Evolutionary conservation across 1,284 basidiomycete genomes (phyloP), one percentile per base, ranked within the genome.

Genomic region (Entoloma clypeatum): DNA sequence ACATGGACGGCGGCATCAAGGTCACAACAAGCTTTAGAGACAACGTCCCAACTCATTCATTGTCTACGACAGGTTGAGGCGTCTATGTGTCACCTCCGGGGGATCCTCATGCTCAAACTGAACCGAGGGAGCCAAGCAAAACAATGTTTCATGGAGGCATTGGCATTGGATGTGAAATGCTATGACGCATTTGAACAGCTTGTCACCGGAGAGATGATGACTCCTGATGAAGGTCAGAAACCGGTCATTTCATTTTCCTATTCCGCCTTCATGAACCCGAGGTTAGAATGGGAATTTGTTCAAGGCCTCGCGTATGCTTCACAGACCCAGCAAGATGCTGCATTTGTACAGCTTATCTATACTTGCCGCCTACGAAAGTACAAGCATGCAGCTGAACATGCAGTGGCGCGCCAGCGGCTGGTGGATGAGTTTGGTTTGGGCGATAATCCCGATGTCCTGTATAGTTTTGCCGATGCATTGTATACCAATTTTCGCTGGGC

Each of bases 181-280:
- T 99, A 93, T 58, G 96, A 99, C 51, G 87, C 92, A 1, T 99
- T 97, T 56, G 80, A 88, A 41, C 87, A 94, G 48, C 75, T 99
- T 5, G 73, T 98, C 14, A 85, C 83, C 28, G 89, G 92, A 2
- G 88, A 94, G 59, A 93, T 96, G 90, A 88, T 97, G 85, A 80
- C 85, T 10, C 79, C 84, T 1, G 82, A 91, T 46, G 94, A 97
- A 78, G 92, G 92, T 91, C 43, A 34, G 69, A 59, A 14, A 6
- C 7, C 17, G 22, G 10, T 21, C 19, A 19, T 35, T 22, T 28
- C 16, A 17, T 37, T 28, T 25, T 23, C 1, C 13, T 23, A 32
- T 32, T 11, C 17, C 31, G 28, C 25, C 5, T 19, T 18, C 5
- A 13, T 37, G 28, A 28, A 35, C 5, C 33, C 19, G n/a, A 7